Conservation (phyloP, 176 grass and related monocot genomes). For the Triticum monococcum region DNA sequence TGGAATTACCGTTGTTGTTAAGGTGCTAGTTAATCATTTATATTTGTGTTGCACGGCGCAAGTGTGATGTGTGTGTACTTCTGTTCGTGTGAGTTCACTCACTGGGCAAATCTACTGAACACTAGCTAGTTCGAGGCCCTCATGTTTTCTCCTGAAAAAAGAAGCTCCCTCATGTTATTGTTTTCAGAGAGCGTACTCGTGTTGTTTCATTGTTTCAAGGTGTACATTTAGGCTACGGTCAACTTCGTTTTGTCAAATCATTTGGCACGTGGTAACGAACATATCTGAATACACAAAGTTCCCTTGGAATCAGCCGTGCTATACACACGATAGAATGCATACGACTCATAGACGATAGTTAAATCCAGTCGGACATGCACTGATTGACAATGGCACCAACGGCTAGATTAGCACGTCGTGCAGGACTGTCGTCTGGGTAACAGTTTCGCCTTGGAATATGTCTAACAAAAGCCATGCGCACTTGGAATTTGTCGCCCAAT, state of each 20-base stretch:
- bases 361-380: too few relatives aligned
- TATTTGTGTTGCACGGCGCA: background rate
- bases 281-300: background rate
- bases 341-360: too few relatives aligned
- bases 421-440: too few relatives aligned
- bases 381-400: too few relatives aligned
- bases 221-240: too few relatives aligned
- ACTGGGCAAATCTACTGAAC: background rate
- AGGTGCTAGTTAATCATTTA: background rate
- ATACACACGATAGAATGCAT: too few relatives aligned
- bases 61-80: background rate
- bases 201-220: too few relatives aligned
- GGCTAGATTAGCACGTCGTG: too few relatives aligned
- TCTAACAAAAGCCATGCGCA: background rate
- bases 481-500: background rate
- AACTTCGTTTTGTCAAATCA: too few relatives aligned
- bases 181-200: background rate
- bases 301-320: too few relatives aligned
- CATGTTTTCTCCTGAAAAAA: background rate
- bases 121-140: background rate
- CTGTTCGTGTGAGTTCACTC: background rate
- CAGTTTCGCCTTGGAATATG: background rate
- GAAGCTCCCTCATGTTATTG: background rate
- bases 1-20: background rate
- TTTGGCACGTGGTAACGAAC: background rate